A percentile compares a stretch with the other conserved stretches of the same genome.
phyloP scores from a whole-genome alignment of 106 monocot genomes.

The Chionographis japonica region DNA sequence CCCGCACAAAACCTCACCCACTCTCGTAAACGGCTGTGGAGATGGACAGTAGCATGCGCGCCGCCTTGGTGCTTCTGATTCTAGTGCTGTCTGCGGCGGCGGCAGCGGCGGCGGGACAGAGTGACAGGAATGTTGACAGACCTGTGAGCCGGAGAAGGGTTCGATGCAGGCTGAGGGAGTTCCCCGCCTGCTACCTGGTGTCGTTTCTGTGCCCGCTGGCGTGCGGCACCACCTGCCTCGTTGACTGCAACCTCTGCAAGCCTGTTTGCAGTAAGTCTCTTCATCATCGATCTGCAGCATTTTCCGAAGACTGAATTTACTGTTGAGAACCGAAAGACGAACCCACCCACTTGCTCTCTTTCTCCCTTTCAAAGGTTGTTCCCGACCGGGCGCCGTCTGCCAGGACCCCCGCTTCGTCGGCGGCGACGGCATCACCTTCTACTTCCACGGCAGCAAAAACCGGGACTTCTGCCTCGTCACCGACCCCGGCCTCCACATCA shows the following conservation, averaged over 20 bases:
- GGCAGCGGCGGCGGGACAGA: no score
- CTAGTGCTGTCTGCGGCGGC: no score
- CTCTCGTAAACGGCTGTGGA: not conserved
- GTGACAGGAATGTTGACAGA: no score
- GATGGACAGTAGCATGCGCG: not conserved
- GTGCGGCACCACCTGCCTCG: not conserved
- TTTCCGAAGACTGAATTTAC: no score
- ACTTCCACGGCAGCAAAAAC: slow-evolving; percentile 47
- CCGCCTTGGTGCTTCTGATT: no score
- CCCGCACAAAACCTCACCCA: no score
- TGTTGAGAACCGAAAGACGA: not conserved
- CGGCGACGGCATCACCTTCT: slow-evolving; percentile 53
- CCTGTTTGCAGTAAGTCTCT: slow-evolving; percentile 21
- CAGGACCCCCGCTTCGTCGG: slow-evolving; percentile 49
- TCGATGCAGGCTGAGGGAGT: not conserved
- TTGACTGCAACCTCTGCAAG: slow-evolving; percentile 15
- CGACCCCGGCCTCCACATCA: slow-evolving; percentile 57
- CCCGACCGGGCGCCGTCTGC: slow-evolving; percentile 20
- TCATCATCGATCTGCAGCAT: not conserved
- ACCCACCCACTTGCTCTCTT: not conserved
- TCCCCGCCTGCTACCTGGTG: not conserved
- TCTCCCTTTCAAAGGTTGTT: slow-evolving; percentile 11
- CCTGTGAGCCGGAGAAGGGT: no score
- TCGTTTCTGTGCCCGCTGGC: not conserved
- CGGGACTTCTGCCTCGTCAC: slow-evolving; percentile 50